These are phyloP conservation scores for Calendula officinalis DNA, from an alignment of 129 eudicot genomes.

Conservation along the genomic window DNA sequence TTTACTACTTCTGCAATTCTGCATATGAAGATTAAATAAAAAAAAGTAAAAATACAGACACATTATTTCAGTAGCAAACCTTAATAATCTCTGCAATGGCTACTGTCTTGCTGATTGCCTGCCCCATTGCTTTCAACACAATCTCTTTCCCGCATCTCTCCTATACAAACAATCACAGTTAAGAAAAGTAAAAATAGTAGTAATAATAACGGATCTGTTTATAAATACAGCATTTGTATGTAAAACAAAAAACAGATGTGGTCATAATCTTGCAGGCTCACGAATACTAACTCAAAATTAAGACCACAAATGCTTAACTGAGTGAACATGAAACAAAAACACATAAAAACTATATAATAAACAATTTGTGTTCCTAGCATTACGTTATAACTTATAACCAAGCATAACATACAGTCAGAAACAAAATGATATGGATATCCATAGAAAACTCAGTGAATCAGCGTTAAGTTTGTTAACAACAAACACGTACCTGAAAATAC, in stretches of 20 bases:
- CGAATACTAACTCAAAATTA: conserved; percentile 5
- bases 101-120: conserved; percentile 94
- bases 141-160: conserved; percentile 75
- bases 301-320: neutral
- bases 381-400: no score
- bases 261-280: neutral
- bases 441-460: conserved; percentile 19
- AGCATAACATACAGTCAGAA: no score
- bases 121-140: conserved; percentile 94
- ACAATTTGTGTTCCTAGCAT: no score
- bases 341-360: no score
- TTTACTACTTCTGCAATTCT: neutral
- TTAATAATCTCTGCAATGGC: conserved; percentile 78
- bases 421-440: neutral
- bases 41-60: neutral
- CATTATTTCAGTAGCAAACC: conserved; percentile 37
- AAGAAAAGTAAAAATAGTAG: neutral
- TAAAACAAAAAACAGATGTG: no score
- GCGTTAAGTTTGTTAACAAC: neutral
- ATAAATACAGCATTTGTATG: no score
- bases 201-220: no score
- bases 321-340: neutral
- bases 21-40: neutral
- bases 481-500: conserved; percentile 10
- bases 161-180: conserved; percentile 32